Base-by-base conservation (phyloP, 139 green algal genomes). In the Coelastrella sp. region DNA sequence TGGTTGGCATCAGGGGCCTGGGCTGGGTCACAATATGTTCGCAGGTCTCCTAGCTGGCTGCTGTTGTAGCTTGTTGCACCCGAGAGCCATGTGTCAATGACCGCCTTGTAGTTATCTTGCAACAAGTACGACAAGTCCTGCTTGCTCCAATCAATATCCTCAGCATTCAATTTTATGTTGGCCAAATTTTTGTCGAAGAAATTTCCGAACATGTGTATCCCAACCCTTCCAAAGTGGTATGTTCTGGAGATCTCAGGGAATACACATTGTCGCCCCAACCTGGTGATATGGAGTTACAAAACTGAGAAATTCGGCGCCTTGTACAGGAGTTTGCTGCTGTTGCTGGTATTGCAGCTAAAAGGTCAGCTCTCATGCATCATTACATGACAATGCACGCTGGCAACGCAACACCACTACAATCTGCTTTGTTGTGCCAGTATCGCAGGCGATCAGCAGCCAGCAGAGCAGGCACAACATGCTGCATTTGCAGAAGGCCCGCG, bases 151-250 rank as follows among this genome's bases (percentile, higher is more conserved):
- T 86, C 57, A 3, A 96, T 65, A 11, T 75, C 7, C 58, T 90
- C 77, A 3, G 74, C 23, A 83, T 93, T 95, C 5, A 95, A 90
- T 0, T 65, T 59, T 66, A 94, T 95, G 47, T 93, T 91, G n/a
- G 83, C 80, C 23, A 96, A 80, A 68, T 92, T 93, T 2, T 80
- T 61, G 6, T 83, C 61, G 59, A 91, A 95, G 87, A 92, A 95
- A 78, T 94, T 83, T 19, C 94, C 94, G n/a, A 87, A 58, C 14
- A 22, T 75, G 13, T 82, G 91, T 65, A 85, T 89, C 54, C 94
- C 94, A 3, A 83, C 47, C 65, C 93, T 89, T 14, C 94, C 94
- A 92, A 94, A 96, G 73, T 95, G 95, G 61, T 92, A 93, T 54
- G 87, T 95, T 3, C 94, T 77, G 79, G 92, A 91, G 10, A 95